A percentile compares a stretch with the other conserved stretches of the same genome.
Evolutionary conservation across 2,329 filamentous ascomycete genomes (phyloP).

Genomic region (Xylariaceae sp.): DNA sequence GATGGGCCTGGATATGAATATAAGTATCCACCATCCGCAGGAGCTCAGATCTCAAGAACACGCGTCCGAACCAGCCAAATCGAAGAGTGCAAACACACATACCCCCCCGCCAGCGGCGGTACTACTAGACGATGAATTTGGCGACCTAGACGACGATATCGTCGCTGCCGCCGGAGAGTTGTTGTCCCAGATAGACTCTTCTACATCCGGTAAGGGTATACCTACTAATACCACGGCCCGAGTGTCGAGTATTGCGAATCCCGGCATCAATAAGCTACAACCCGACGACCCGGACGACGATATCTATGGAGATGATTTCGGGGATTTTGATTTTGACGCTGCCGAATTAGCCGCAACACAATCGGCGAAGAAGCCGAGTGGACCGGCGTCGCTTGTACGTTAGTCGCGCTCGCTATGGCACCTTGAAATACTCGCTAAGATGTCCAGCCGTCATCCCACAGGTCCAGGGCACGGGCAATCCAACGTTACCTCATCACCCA

Average conservation of each 20-base stretch:
- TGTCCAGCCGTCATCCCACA: constrained; percentile 58
- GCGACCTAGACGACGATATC: constrained; percentile 59
- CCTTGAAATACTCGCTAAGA: constrained; percentile 52
- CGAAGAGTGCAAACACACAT: constrained; percentile 11
- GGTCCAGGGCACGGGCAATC: constrained; percentile 68
- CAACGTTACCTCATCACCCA: constrained; percentile 81
- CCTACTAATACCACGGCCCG: constrained; percentile 16
- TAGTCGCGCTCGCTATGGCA: constrained; percentile 28
- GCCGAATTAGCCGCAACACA: constrained; percentile 70
- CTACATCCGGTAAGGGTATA: constrained; percentile 17
- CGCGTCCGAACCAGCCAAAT: constrained; percentile 12
- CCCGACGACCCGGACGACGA: constrained; percentile 38
- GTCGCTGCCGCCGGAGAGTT: constrained; percentile 44
- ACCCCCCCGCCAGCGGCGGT: constrained; percentile 10
- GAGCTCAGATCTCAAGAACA: constrained; percentile 9
- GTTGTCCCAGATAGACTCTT: constrained; percentile 33
- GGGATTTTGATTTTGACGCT: constrained; percentile 70
- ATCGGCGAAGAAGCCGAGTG: constrained; percentile 37
- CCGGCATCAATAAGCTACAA: constrained; percentile 12
- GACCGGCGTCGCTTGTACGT: constrained; percentile 49
- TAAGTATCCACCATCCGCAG: constrained; percentile 20
- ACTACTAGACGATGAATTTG: constrained; percentile 53
- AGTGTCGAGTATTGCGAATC: constrained; percentile 9
- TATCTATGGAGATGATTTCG: constrained; percentile 67
- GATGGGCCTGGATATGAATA: constrained; percentile 45